Evolutionary conservation across 1,284 basidiomycete genomes (phyloP), one percentile per base, ranked within the genome.

Genomic region (Ceratobasidium sp.): DNA sequence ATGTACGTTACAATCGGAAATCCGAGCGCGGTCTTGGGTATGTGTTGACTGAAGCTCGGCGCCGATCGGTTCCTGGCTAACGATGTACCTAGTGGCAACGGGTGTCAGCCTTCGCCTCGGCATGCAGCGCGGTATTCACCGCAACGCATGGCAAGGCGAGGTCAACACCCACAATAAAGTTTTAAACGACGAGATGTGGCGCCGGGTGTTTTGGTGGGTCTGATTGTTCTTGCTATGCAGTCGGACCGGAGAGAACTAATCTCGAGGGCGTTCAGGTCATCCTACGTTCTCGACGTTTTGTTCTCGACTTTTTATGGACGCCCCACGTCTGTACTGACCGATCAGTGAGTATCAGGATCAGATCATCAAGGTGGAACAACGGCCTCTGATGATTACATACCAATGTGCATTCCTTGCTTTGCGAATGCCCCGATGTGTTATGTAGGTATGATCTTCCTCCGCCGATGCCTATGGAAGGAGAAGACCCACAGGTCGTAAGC

Each of bases 141-240:
- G 60, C 60, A 65, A 65, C 60, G 25, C 60, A 53, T 65, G 60
- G 60, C 60, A 65, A 65, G 60, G 60, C 60, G 60, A 65, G 60
- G 60, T 65, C 49, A 65, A 65, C 60, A 65, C 60, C 60, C 60
- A 65, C 60, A 47, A 65, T 38, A 65, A 65, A 65, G 34, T 49
- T 47, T 20, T 65, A 13, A 65, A 50, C 60, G 60, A 65, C 31
- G 60, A 65, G 34, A 65, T 65, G 60, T 65, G 60, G 60, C 43
- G 60, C 31, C 47, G 60, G 25, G 60, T 49, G 20, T 65, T 65
- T 65, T 65, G 60, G 60, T 65, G 20, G 20, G 60, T 50, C 47
- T 15, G 6, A 29, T 4, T 49, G 45, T 29, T 53, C 7, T 29
- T 29, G 3, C 31, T 45, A 13, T 58, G 8, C 27, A 2, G 35